Evolutionary conservation across 768 basidiomycete genomes (phyloP), one percentile per base, ranked within the genome.

Genomic region (Kwoniella mangroviensis): DNA sequence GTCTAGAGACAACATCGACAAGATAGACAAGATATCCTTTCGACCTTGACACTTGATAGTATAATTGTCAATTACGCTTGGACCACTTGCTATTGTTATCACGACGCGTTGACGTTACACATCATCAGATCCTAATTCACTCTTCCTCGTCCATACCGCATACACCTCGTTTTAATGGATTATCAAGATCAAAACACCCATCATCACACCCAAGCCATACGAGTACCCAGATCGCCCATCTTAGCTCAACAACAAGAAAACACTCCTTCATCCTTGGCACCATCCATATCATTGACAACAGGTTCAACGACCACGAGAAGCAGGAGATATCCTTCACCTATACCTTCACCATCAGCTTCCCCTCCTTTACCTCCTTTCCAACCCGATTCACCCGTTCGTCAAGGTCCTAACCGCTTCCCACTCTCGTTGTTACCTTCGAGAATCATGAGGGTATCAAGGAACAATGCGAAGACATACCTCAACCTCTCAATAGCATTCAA

Each of bases 401-500:
- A 49, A 19, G 45, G 45, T 49, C 45, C 45, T 49, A 49, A 49
- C 19, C 45, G 45, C 13, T 49, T 49, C 45, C 19, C 45, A 13
- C 19, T 19, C 13, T 34, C 28, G 26, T 34, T 34, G 41, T 26
- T 68, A 41, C 67, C 67, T 10, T 34, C 60, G 17, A 62, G 21
- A 17, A 68, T 69, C 54, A 63, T 69, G 62, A 45, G 68, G 17
- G 54, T 69, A 4, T 58, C 62, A 19, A 19, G 63, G 5, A 56
- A 28, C 40, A 58, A 63, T 28, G 63, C 65, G 3, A 66, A 67
- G 45, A 65, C 64, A 24, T 71, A 68, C 63, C 42, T 72, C 21
- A 65, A 64, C 55, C 63, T 72, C 45, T 63, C 67, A 3, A 68
- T 68, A 28, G 63, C 57, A 4, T 54, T 72, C 52, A 68, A 68